These are phyloP conservation scores for Monosporozyma servazzii DNA, from an alignment of 805 yeast species.

Conservation along the genomic window DNA sequence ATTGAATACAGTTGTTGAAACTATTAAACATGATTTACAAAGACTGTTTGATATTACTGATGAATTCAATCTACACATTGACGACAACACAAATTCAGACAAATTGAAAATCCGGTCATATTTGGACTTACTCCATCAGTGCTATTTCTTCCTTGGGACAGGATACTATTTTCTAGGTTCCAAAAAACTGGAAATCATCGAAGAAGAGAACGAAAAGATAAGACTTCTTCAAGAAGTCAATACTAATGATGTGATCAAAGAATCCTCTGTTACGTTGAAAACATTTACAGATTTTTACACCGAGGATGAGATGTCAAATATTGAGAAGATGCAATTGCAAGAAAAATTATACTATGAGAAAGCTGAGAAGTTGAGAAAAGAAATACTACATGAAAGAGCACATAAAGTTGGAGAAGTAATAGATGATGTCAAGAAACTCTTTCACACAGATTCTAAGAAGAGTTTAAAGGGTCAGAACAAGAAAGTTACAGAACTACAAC, in stretches of 20 bases:
- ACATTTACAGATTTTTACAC: conserved; percentile 16
- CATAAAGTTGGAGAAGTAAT: conserved; percentile 17
- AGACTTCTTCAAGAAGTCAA: neutral
- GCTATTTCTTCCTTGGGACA: conserved; percentile 63
- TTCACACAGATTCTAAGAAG: conserved; percentile 4
- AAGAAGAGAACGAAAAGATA: conserved; percentile 24
- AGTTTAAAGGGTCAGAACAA: neutral
- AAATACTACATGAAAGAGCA: conserved; percentile 37
- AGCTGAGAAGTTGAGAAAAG: conserved; percentile 55
- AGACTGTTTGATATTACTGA: conserved; percentile 14
- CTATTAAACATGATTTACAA: conserved; percentile 22
- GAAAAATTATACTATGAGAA: conserved; percentile 47
- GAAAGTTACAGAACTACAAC: conserved; percentile 4
- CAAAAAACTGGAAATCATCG: conserved; percentile 18
- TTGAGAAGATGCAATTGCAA: conserved; percentile 30
- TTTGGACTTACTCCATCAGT: conserved; percentile 57
- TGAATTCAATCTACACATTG: conserved; percentile 8
- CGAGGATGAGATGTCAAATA: conserved; percentile 22
- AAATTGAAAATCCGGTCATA: conserved; percentile 16
- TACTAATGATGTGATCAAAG: neutral
- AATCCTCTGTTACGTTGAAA: conserved; percentile 2
- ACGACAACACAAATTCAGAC: neutral
- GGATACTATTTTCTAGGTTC: conserved; percentile 26
- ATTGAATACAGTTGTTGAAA: conserved; percentile 36
- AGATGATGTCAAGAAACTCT: conserved; percentile 18